Conservation (phyloP, 257 asterid genomes). For the Solanum chiquidenum region DNA sequence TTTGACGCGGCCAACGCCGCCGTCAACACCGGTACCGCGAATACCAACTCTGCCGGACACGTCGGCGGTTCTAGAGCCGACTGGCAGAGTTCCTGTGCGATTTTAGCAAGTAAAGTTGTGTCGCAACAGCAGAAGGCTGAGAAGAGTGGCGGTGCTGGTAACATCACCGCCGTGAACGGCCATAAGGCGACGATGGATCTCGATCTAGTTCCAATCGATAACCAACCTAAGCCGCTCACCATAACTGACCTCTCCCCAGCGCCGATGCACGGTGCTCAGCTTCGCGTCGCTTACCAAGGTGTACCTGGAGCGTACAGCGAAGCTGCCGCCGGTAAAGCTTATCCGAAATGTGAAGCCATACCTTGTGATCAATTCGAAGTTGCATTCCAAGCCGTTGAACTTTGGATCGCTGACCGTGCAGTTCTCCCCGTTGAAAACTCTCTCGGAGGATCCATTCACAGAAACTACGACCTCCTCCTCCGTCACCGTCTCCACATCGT, state of each 20-base stretch:
- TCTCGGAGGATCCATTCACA: slow-evolving; percentile 84
- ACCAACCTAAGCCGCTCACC: slow-evolving; percentile 41
- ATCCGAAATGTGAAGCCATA: slow-evolving; percentile 70
- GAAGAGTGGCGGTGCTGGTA: slow-evolving; percentile 39
- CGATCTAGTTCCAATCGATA: slow-evolving; percentile 47
- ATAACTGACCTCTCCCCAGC: slow-evolving; percentile 74
- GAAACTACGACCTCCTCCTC: slow-evolving; percentile 89
- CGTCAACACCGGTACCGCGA: background rate
- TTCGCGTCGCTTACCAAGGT: slow-evolving; percentile 89
- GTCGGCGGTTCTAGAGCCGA: slow-evolving; percentile 53
- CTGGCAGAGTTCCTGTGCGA: slow-evolving; percentile 95
- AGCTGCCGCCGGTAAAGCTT: slow-evolving; percentile 83
- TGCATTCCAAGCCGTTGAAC: slow-evolving; percentile 83
- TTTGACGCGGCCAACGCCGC: slow-evolving; percentile 25
- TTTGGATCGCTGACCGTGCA: slow-evolving; percentile 85
- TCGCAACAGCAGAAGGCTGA: slow-evolving; percentile 66
- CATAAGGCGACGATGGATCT: slow-evolving; percentile 25
- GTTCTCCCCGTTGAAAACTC: slow-evolving; percentile 88
- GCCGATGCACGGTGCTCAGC: slow-evolving; percentile 70
- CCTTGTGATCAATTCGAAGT: slow-evolving; percentile 94
- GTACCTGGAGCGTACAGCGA: slow-evolving; percentile 92
- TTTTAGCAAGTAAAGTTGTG: slow-evolving; percentile 80
- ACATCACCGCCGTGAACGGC: slow-evolving; percentile 59
- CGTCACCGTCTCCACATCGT: slow-evolving; percentile 96
- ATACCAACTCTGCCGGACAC: slow-evolving; percentile 11